Percentiles rank a stretch among this genome's conserved stretches.
These are phyloP conservation scores for Mesembryanthemum crystallinum DNA, from an alignment of 148 eudicot genomes.

Conservation along the genomic window DNA sequence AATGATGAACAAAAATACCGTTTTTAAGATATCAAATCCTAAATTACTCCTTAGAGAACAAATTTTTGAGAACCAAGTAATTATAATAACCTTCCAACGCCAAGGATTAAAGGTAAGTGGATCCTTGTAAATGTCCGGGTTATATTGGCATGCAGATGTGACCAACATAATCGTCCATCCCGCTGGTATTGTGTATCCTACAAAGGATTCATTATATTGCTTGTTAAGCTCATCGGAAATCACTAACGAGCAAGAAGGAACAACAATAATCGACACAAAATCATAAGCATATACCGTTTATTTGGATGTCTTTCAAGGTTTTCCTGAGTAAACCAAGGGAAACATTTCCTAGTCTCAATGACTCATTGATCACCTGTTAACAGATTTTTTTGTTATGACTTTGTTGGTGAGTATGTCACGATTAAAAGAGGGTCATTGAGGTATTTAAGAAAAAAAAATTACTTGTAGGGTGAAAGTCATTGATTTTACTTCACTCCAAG, in stretches of 20 bases:
- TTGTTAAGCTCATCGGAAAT: neutral
- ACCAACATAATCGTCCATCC: conserved; percentile 37
- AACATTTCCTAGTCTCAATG: conserved; percentile 45
- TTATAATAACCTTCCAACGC: conserved; percentile 36
- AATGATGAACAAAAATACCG: neutral
- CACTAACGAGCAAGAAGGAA: neutral
- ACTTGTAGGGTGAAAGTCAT: conserved; percentile 66
- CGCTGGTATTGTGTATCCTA: conserved; percentile 48
- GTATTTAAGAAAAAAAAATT: neutral
- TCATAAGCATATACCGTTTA: conserved; percentile 24
- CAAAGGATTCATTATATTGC: neutral
- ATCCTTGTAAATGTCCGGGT: conserved; percentile 27
- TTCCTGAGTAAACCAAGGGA: conserved; percentile 52
- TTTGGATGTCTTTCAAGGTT: conserved; percentile 42
- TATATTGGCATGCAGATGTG: conserved; percentile 25
- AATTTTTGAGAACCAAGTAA: neutral
- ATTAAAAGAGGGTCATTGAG: neutral
- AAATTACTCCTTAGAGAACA: neutral
- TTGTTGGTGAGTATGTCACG: neutral
- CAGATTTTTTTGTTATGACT: neutral
- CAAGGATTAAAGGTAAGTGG: conserved; percentile 37
- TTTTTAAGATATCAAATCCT: neutral
- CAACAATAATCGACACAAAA: neutral
- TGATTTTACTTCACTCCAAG: conserved; percentile 63
- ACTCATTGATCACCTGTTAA: conserved; percentile 53